Conservation (phyloP, 148 eudicot genomes). For the Spergularia marina region DNA sequence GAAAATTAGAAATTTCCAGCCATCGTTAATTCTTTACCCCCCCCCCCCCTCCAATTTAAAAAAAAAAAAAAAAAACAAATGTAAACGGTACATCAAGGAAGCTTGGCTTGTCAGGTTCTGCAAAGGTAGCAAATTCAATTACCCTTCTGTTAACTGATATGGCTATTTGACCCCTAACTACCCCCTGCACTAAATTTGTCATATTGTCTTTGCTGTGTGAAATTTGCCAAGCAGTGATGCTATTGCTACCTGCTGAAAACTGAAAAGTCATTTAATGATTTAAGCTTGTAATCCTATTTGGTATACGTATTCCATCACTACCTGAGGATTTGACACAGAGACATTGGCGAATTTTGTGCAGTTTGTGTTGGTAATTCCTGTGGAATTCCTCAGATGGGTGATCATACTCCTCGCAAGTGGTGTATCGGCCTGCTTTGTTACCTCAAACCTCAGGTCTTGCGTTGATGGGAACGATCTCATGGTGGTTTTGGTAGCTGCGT, state of each 20-base stretch:
- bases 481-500: constrained; percentile 66
- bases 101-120: neutral
- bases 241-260: neutral
- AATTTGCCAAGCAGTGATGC: neutral
- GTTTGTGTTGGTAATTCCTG: constrained; percentile 78
- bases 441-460: constrained; percentile 64
- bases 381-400: constrained; percentile 80
- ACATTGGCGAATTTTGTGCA: constrained; percentile 30
- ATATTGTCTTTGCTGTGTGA: neutral
- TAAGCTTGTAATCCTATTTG: neutral
- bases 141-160: neutral
- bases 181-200: neutral
- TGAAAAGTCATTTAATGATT: neutral
- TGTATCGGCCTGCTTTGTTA: constrained; percentile 74
- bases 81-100: neutral
- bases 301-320: neutral
- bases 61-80: no score
- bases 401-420: constrained; percentile 61
- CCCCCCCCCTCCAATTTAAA: no score
- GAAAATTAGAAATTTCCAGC: no score
- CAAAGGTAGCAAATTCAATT: neutral
- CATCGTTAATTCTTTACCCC: no score
- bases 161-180: neutral
- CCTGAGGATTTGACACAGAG: constrained; percentile 3
- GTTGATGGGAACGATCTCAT: constrained; percentile 52